phyloP scores from a whole-genome alignment of 768 basidiomycete genomes.

The Gloeopeniophorella convolvens region DNA sequence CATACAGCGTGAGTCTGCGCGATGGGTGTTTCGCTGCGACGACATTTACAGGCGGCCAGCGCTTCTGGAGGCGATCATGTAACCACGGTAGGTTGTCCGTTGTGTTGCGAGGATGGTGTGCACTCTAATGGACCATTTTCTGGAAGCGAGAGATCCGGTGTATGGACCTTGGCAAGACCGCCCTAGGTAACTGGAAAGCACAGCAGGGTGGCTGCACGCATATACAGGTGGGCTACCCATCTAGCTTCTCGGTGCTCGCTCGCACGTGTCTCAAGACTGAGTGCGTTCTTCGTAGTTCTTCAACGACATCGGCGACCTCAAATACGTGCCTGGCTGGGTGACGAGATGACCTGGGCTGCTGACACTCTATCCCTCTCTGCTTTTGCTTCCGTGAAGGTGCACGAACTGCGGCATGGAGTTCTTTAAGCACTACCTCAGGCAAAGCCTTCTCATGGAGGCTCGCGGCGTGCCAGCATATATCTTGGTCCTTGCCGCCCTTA shows the following conservation, averaged over 20 bases:
- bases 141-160: slow-evolving; percentile 37
- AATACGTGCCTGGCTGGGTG: slow-evolving; percentile 28
- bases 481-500: background rate
- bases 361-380: background rate
- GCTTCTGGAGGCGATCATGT: slow-evolving; percentile 28
- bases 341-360: too few relatives aligned
- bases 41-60: slow-evolving; percentile 24
- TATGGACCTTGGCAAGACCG: slow-evolving; percentile 37
- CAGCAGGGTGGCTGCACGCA: slow-evolving; percentile 36
- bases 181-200: slow-evolving; percentile 36
- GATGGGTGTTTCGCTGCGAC: background rate
- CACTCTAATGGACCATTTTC: slow-evolving; percentile 13
- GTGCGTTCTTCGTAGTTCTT: slow-evolving; percentile 29
- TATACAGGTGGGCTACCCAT: slow-evolving; percentile 31
- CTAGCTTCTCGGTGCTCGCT: slow-evolving; percentile 4
- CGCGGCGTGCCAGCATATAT: slow-evolving; percentile 31
- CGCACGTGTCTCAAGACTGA: slow-evolving; percentile 6
- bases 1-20: slow-evolving; percentile 33
- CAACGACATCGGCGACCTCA: slow-evolving; percentile 34
- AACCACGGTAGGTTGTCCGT: slow-evolving; percentile 28
- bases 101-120: background rate
- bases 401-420: slow-evolving; percentile 36
- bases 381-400: slow-evolving; percentile 26
- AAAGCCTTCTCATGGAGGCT: slow-evolving; percentile 37
- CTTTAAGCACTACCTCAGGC: slow-evolving; percentile 34